Evolutionary conservation across 1,284 basidiomycete species (phyloP).

Genomic region (Irpex sp.): DNA sequence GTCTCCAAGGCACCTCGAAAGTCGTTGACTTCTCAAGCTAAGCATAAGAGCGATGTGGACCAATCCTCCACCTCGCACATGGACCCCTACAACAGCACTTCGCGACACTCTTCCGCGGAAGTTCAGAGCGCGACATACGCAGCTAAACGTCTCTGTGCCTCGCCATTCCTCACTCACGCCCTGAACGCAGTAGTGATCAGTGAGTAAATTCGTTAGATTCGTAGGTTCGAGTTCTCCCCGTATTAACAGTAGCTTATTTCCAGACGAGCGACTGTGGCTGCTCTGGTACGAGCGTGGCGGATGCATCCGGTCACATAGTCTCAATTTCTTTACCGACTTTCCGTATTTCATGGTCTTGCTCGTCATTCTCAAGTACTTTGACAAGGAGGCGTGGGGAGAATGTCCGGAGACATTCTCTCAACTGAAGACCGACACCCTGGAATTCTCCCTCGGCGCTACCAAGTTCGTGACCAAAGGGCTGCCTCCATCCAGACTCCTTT

Average conservation of each 20-base stretch:
- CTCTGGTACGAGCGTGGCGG: neutral
- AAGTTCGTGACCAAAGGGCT: neutral
- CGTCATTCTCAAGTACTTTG: neutral
- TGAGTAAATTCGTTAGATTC: neutral
- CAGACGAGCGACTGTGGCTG: neutral
- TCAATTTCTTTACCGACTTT: neutral
- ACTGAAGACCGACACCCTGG: neutral
- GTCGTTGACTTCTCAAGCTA: neutral
- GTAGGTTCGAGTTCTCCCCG: neutral
- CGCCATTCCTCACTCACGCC: neutral
- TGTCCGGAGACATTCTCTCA: neutral
- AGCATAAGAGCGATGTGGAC: neutral
- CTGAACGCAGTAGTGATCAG: neutral
- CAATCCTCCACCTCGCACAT: neutral
- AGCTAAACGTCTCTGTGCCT: neutral
- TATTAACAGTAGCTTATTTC: neutral
- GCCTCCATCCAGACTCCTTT: neutral
- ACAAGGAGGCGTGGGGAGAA: neutral
- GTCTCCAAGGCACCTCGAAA: neutral
- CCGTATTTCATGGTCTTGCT: neutral
- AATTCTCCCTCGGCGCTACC: neutral
- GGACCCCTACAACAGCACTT: neutral
- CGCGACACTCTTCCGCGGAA: neutral
- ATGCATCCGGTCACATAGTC: neutral
- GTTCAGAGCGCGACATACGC: neutral